Base-by-base conservation (phyloP, 2,329 filamentous ascomycete genomes). In the Fusarium sp. region DNA sequence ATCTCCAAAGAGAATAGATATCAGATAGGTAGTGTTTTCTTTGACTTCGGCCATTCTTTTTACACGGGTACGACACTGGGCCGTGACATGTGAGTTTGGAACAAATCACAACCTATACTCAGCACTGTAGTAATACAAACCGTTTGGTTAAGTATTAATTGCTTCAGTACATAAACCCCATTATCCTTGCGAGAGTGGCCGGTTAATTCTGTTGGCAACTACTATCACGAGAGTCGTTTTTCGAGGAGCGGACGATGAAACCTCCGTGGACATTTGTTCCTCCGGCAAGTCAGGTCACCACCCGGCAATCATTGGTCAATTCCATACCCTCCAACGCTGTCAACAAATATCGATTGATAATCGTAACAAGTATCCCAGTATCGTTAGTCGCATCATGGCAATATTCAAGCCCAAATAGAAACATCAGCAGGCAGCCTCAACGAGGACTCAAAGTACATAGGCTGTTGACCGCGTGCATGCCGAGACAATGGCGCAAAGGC, bases 51-150 rank as follows among this genome's bases (percentile, higher is more conserved):
- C 31, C 31, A 31, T 4, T 31, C 11, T 11, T 31, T 31, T 12
- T 12, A 31, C 31, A 31, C 11, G 12, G 1, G 31, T 12, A 12
- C 31, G 31, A 5, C 31, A 31, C 0, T 31, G 31, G 1, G 4
- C 31, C 12, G 11, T 13, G 12, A 13, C 12, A 1, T 12, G 31
- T 11, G 4, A 31, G 31, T 12, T 31, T 12, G 11, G 31, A 11
- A 31, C 11, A 12, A 31, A 9, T 4, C 11, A 5, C 3, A 10
- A 4, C 7, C 7, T 0, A 7, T 5, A 3, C 3, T 7, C 6
- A 33, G 7, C 11, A 35, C 6, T 18, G 4, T 1, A 18, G 15
- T 9, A 6, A 18, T 11, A 18, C 0, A 9, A 49, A 31, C 2
- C 22, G 10, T 11, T 17, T 12, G 14, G 10, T 45, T 11, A 12